Base-by-base conservation (phyloP, 192 early-diverging fungal species). In the Mortierella antarctica region DNA sequence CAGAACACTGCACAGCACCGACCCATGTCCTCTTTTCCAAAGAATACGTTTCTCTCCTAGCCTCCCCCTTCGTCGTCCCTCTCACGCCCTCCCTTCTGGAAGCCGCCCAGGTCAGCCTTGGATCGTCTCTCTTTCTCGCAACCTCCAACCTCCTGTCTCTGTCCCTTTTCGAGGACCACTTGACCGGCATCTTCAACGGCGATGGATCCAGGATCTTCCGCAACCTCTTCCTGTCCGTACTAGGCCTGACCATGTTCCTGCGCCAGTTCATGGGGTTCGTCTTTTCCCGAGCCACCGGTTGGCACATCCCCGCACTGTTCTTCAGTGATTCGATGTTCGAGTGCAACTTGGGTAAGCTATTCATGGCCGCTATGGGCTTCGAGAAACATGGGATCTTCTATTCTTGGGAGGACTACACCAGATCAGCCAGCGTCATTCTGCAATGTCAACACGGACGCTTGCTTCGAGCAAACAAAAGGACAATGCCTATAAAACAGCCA, bases 291-390 rank as follows among this genome's bases (percentile, higher is more conserved):
- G 70, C 83, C 4, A 83, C 82, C n/a, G 88, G 88, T 7, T 89
- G 79, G 78, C 77, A 83, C 0, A 44, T 86, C 47, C 88, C 88
- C n/a, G 61, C 42, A 0, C 58, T 89, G 46, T 87, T 89, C 60
- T 89, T 89, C 57, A 87, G 84, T 57, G 82, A 89, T 57, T 78
- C 83, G 23, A 65, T 84, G 46, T 86, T 86, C 64, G 88, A 89
- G 57, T 89, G 86, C 73, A 89, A 80, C 56, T 78, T 86, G 72
- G 88, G 88, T 89, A 86, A 74, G 74, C 8, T 55, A 67, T 61
- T 14, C 7, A 31, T 31, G 31, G 31, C 31, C 31, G 3, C 31
- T 31, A 3, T 31, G 31, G 31, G 31, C 31, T 31, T 31, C 31
- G 31, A 31, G 31, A 31, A 3, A 31, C 31, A 31, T 31, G 31